Conservation (phyloP, 768 basidiomycete species). For the Lyophyllum shimeji region DNA sequence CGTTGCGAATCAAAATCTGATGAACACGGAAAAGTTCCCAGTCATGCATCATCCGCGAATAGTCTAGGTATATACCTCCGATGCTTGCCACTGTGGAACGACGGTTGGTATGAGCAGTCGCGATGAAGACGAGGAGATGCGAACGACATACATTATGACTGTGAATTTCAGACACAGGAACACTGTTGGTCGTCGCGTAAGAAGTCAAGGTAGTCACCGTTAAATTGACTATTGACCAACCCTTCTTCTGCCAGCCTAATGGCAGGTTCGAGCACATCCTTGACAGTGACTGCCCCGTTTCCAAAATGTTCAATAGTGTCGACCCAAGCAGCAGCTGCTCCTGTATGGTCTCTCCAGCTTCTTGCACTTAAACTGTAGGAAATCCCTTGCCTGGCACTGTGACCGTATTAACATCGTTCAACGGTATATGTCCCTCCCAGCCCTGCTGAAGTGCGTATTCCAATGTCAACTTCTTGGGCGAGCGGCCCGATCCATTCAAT, state of each 20-base stretch:
- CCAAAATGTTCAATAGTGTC: conserved; percentile 87
- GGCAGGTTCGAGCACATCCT: conserved; percentile 83
- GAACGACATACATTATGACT: conserved; percentile 46
- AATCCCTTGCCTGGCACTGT: conserved; percentile 70
- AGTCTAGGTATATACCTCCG: conserved; percentile 43
- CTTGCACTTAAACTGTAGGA: not conserved
- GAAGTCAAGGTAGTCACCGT: not conserved
- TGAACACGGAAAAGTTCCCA: not conserved
- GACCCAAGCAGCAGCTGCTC: conserved; percentile 92
- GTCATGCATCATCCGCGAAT: not conserved
- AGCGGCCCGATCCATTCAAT: conserved; percentile 89
- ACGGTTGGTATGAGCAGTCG: conserved; percentile 3
- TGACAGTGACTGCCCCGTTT: conserved; percentile 59
- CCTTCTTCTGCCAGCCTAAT: conserved; percentile 92
- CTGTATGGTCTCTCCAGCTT: conserved; percentile 31
- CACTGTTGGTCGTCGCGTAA: conserved; percentile 39
- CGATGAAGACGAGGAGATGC: not conserved
- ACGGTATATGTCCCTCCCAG: conserved; percentile 70
- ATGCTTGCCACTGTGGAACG: conserved; percentile 47
- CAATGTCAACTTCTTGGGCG: conserved; percentile 77
- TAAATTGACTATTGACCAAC: conserved; percentile 32
- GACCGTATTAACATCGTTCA: conserved; percentile 83
- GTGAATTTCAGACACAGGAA: conserved; percentile 86
- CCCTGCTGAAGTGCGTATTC: conserved; percentile 73
- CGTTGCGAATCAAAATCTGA: conserved; percentile 68